Base-by-base conservation (phyloP, 306 rosid genomes). In the Begonia loranthoides region DNA sequence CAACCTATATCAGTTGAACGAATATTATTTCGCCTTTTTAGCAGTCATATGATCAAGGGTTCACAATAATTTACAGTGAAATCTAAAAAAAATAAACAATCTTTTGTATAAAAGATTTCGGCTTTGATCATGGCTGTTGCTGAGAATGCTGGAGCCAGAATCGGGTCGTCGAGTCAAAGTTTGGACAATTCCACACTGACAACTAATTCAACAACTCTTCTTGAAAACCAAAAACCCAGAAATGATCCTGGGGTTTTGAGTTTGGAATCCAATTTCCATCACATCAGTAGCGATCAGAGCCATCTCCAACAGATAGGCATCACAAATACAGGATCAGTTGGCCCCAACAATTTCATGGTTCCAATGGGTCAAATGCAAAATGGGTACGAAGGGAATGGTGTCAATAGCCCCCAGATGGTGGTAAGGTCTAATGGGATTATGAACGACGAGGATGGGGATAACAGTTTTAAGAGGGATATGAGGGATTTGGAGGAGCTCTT, bases 401-500 rank as follows among this genome's bases (percentile, higher is more conserved):
- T 64, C 50, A 73, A 62, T 60, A 56, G 54, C 53, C 84, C 63
- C 36, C 81, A 76, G 72, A 61, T 64, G 77, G 66, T 55, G 66
- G 36, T 8, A 28, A 60, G 49, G 57, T 54, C 71, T 9, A 68
- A 77, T 46, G 86, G 78, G 57, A 57, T 56, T 9, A 63, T 64
- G 17, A 70, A 74, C 50, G 89, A 72, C 34, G 70, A 61, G 5
- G 62, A 72, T 15, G 79, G 68, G 34, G 80, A 65, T 15, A 89
- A 82, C 48, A 77, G 55, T 62, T 84, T 62, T 59, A 81, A 84
- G 58, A 67, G 71, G 15, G 92, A 86, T 36, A 90, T 90, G 83
- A 86, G 88, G 75, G 94, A 90, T 80, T 87, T 90, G 88, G 99
- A 73, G 48, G 94, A 86, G n/a, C 60, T 90, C 40, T 59, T 90